Percentiles rank a stretch among this genome's conserved stretches.
These are phyloP conservation scores for Phytophthora fragariae DNA, from an alignment of 352 stramenopile species.

Conservation along the genomic window DNA sequence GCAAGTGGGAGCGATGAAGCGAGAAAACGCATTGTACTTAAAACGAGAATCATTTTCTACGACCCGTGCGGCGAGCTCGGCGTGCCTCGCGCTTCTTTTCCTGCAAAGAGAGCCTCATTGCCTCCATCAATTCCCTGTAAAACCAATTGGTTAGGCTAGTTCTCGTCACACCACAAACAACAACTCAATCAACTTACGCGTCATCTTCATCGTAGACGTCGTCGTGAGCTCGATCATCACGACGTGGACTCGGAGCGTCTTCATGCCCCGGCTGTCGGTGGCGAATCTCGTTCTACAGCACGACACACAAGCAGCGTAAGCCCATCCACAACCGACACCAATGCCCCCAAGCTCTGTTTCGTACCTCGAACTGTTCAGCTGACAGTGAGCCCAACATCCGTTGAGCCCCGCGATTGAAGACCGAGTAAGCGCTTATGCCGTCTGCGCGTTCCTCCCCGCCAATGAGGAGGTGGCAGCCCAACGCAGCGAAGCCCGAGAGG, in stretches of 20 bases:
- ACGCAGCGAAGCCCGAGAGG: constrained; percentile 52
- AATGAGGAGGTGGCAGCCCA: constrained; percentile 52
- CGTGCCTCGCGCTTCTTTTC: constrained; percentile 74
- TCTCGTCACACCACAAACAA: background rate
- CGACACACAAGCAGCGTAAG: constrained; percentile 3
- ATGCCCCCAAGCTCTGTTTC: background rate
- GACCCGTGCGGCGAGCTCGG: constrained; percentile 46
- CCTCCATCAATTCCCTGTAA: constrained; percentile 59
- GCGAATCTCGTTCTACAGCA: constrained; percentile 77
- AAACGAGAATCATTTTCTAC: constrained; percentile 39
- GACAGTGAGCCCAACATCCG: constrained; percentile 84
- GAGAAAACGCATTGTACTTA: background rate
- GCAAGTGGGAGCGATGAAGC: background rate
- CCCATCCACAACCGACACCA: background rate
- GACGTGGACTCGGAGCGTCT: constrained; percentile 20
- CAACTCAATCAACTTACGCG: constrained; percentile 43
- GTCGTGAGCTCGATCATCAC: constrained; percentile 13
- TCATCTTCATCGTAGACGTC: constrained; percentile 54
- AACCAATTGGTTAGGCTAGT: background rate
- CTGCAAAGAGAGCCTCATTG: constrained; percentile 64
- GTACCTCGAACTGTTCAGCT: constrained; percentile 86
- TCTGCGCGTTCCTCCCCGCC: constrained; percentile 24
- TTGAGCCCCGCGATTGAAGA: constrained; percentile 76
- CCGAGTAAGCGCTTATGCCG: constrained; percentile 80
- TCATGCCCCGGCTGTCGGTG: constrained; percentile 52